Evolutionary conservation across 495 filamentous ascomycete genomes (phyloP).

Genomic region (Aspergillus affinis): DNA sequence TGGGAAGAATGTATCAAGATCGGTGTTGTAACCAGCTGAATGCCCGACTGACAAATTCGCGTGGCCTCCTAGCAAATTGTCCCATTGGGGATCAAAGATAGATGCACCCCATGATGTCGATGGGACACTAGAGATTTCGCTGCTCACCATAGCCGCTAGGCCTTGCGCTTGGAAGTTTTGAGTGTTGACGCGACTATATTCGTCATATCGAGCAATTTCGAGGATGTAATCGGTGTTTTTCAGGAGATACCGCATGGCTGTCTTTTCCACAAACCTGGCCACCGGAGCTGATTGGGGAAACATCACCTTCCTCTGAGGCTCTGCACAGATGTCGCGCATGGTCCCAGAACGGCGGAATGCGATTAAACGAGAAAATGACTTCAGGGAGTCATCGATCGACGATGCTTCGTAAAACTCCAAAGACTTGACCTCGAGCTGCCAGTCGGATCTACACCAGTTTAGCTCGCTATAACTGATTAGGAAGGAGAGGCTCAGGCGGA

Average conservation of each 20-base stretch:
- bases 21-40: constrained; percentile 37
- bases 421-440: constrained; percentile 40
- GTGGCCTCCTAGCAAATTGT: constrained; percentile 36
- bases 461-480: constrained; percentile 3
- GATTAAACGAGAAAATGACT: constrained; percentile 27
- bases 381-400: constrained; percentile 25
- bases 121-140: constrained; percentile 23
- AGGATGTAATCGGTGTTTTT: constrained; percentile 51
- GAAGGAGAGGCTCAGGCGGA: background rate
- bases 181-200: constrained; percentile 35
- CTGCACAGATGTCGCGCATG: constrained; percentile 22
- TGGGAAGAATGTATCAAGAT: constrained; percentile 49
- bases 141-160: constrained; percentile 11
- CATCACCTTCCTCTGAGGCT: constrained; percentile 24
- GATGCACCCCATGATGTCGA: constrained; percentile 45
- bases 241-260: constrained; percentile 48
- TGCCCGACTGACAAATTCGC: constrained; percentile 31
- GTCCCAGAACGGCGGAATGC: constrained; percentile 19
- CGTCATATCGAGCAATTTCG: constrained; percentile 56
- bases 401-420: constrained; percentile 30
- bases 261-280: constrained; percentile 46
- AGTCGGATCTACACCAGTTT: constrained; percentile 32
- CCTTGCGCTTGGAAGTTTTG: constrained; percentile 2
- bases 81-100: constrained; percentile 54
- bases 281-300: constrained; percentile 27